Evolutionary conservation across 306 rosid genomes (phyloP).

Genomic region (Casuarina cunninghamiana): DNA sequence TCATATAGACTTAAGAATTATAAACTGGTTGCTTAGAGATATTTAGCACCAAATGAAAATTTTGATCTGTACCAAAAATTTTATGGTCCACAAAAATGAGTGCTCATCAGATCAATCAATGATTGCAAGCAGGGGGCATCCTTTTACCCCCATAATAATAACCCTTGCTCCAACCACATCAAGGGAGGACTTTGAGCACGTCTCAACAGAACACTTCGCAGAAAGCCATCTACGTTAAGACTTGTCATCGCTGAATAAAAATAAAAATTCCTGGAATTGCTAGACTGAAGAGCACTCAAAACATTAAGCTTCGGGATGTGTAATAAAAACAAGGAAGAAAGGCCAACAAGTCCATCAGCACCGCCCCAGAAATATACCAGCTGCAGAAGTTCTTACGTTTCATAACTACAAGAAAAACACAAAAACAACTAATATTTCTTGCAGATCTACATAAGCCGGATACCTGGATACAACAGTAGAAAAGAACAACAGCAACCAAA

Average conservation of each 20-base stretch:
- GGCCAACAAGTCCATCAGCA: not conserved
- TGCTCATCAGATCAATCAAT: not conserved
- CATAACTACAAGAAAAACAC: not conserved
- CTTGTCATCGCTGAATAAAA: not conserved
- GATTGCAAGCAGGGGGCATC: not conserved
- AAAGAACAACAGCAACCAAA: not conserved
- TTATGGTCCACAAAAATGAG: not conserved
- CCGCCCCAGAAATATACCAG: not conserved
- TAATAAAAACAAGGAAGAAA: not conserved
- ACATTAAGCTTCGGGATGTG: not conserved
- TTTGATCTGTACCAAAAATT: not conserved
- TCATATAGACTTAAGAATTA: no score
- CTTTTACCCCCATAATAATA: not conserved
- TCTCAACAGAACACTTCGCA: not conserved
- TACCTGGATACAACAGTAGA: not conserved
- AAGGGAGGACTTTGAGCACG: not conserved
- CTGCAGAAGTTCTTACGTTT: no score
- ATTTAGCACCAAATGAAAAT: no score
- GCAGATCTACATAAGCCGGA: not conserved
- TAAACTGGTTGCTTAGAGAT: no score
- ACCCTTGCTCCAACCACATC: not conserved
- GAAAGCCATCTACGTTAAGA: not conserved
- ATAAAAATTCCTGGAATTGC: not conserved
- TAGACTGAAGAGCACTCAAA: not conserved
- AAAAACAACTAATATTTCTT: not conserved